Evolutionary conservation across 2,329 filamentous ascomycete genomes (phyloP).

Genomic region (Hymenoscyphus scutula): DNA sequence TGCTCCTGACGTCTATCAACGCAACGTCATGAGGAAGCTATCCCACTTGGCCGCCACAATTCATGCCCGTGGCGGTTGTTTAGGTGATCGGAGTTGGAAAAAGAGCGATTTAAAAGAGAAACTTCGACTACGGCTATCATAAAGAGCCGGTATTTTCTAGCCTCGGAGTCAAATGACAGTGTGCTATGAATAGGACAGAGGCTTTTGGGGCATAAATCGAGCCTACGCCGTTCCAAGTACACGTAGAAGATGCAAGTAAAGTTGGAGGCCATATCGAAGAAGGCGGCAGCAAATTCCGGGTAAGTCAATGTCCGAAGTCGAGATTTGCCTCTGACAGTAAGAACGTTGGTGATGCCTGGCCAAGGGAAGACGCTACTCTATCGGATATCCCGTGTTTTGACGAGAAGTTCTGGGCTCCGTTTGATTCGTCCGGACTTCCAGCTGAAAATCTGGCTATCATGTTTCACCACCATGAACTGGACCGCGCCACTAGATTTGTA

Average conservation of each 20-base stretch:
- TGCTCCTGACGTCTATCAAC: too few relatives aligned
- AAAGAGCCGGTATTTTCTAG: too few relatives aligned
- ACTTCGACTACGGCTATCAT: too few relatives aligned
- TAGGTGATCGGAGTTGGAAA: too few relatives aligned
- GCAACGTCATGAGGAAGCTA: too few relatives aligned
- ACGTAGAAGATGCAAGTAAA: neutral
- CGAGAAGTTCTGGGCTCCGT: neutral
- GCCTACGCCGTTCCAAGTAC: neutral
- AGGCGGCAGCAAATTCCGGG: neutral
- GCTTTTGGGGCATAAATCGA: too few relatives aligned
- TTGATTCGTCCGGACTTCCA: slow-evolving; percentile 4
- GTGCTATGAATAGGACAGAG: too few relatives aligned
- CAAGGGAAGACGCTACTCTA: neutral
- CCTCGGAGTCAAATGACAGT: too few relatives aligned
- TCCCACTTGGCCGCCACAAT: too few relatives aligned
- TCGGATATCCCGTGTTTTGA: neutral
- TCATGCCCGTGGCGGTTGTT: too few relatives aligned
- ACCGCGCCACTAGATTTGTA: neutral
- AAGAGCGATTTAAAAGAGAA: too few relatives aligned
- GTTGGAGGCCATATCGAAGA: neutral
- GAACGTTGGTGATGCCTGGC: neutral
- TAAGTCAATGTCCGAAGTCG: neutral
- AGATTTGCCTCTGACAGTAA: neutral
- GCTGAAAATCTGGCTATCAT: neutral
- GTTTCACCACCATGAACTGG: neutral